Evolutionary conservation across 305 asterid genomes (phyloP), one percentile per base, ranked within the genome.

Genomic region (Striga hermonthica): DNA sequence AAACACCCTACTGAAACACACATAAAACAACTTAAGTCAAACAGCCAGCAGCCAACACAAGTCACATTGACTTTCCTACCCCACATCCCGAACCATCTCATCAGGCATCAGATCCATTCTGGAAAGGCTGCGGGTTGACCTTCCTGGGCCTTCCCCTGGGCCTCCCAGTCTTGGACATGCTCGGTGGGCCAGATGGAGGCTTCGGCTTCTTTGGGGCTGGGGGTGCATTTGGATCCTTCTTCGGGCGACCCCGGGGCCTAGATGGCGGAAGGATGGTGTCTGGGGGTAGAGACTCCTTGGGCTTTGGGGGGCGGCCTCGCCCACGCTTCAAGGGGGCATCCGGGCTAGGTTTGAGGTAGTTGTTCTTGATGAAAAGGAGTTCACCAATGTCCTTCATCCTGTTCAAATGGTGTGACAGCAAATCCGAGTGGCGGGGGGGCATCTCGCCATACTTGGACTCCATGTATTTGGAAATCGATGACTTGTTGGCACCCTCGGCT

Each of bases 291-390:
- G 89, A 70, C 3, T 77, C 82, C 83, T 80, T 88, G 0, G 85
- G 76, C 78, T 88, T 88, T 0, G 96, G 89, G 22, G 97, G 97
- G 0, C 91, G 85, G 55, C 97, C 95, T 0, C 97, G 78, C 63
- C 97, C 96, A 0, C 96, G 95, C 72, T 81, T 81, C 0, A 66
- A 75, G 8, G 85, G 95, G 7, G 81, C 89, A 54, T 76, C 74
- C 0, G 91, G 85, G 47, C 86, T 95, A 4, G 86, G 82, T 66
- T 71, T 83, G 60, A 82, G 75, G 79, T 84, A 91, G 83, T 83
- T 88, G 84, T 83, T 86, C 81, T 86, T 88, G 68, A 81, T 22
- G 81, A 86, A 80, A 22, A 84, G 62, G 31, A 91, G 84, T 70
- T 86, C 89, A 40, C 96, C 93, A 49, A 37, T 66, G 58, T 82